A percentile compares a stretch with the other conserved stretches of the same genome.
Conservation (phyloP, 371 early-diverging fungal genomes). For the Mucor piriformis region DNA sequence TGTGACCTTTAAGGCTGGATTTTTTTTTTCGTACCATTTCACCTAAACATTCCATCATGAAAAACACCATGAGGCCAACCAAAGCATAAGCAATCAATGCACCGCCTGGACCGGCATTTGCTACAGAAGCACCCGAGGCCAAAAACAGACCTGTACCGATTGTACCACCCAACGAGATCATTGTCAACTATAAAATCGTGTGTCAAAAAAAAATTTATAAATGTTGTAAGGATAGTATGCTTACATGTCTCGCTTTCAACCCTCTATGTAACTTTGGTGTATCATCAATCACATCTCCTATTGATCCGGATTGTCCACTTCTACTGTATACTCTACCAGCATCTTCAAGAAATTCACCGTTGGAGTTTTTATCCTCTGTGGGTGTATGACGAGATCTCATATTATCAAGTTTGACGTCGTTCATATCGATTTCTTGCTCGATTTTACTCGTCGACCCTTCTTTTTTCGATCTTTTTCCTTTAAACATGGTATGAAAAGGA, state of each 20-base stretch:
- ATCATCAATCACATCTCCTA: constrained; percentile 22
- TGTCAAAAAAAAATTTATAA: neutral
- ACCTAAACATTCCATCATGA: constrained; percentile 81
- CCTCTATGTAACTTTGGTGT: constrained; percentile 26
- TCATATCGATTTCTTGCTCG: constrained; percentile 22
- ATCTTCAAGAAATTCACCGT: constrained; percentile 3
- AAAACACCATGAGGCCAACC: constrained; percentile 82
- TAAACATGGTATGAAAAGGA: constrained; percentile 13
- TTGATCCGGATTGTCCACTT: constrained; percentile 14
- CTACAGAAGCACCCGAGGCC: constrained; percentile 79
- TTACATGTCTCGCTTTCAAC: constrained; percentile 37
- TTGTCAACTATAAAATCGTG: constrained; percentile 51
- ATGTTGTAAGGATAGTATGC: neutral
- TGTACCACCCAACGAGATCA: constrained; percentile 83
- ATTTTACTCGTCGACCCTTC: neutral
- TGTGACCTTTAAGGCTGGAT: neutral
- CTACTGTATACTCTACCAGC: constrained; percentile 6
- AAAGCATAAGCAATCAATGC: constrained; percentile 74
- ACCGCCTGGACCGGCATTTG: constrained; percentile 83
- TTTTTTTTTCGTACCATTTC: constrained; percentile 67
- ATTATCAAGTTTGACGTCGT: constrained; percentile 7
- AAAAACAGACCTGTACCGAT: constrained; percentile 88
- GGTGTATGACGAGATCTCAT: constrained; percentile 13
- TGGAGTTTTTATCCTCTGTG: neutral
- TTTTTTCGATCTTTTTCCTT: constrained; percentile 9